phyloP scores from a whole-genome alignment of 1,284 basidiomycete species.

The Leccinum solheimii region DNA sequence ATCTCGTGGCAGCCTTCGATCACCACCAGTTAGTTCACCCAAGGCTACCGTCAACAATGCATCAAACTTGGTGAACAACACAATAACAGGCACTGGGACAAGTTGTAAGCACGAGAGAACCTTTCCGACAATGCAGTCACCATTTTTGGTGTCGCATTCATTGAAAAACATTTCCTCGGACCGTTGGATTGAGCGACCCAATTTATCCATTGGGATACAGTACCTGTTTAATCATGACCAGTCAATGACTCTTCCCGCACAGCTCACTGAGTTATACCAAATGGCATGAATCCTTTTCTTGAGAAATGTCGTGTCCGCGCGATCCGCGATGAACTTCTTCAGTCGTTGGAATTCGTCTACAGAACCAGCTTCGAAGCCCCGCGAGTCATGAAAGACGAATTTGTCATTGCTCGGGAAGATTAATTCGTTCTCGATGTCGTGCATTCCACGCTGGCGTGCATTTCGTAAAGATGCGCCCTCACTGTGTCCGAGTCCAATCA shows the following conservation, averaged over 20 bases:
- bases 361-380: no score
- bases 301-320: no score
- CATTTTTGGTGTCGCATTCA: neutral
- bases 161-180: neutral
- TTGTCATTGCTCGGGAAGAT: no score
- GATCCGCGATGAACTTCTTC: no score
- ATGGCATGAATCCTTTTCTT: no score
- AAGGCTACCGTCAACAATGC: no score
- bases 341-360: no score
- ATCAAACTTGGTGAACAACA: neutral
- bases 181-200: neutral
- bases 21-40: no score
- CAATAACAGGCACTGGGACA: neutral
- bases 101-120: neutral
- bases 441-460: neutral
- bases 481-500: neutral
- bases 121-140: neutral
- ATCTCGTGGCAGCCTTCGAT: no score
- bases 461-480: neutral
- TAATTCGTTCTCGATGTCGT: neutral
- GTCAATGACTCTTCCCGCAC: neutral
- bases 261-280: neutral
- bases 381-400: no score
- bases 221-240: neutral
- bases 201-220: neutral